Evolutionary conservation across 345 rosid species (phyloP), one percentile per base, ranked within the genome.

Genomic region (Sapria himalayana): DNA sequence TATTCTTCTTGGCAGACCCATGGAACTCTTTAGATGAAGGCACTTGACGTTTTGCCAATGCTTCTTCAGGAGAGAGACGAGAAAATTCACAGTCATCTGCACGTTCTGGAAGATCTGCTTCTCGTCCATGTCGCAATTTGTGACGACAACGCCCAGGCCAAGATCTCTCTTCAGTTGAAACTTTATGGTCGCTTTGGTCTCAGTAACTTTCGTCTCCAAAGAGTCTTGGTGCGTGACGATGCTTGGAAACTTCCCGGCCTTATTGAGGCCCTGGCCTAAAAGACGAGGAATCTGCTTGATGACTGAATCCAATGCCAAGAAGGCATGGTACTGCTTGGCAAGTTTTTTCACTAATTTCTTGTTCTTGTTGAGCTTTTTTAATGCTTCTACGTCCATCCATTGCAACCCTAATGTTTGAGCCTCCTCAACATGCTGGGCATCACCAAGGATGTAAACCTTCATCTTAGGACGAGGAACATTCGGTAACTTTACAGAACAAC

Each of bases 141-240:
- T 84, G 0, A 74, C 91, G n/a, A 80, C 91, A 1, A 78, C 91
- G 22, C 91, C 91, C 91, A 78, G 74, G 58, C 91, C 71, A 11
- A 78, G 84, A 39, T 74, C 91, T 62, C 72, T 78, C 66, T 78
- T 78, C 43, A 74, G 62, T 52, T 78, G 91, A 65, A 78, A 78
- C 66, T 78, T 78, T 39, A 78, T 74, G 1, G 64, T 78, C 18
- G 84, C 91, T 59, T 78, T 78, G 0, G 71, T 78, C 65, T 78
- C 91, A 9, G 71, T 78, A 44, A 78, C 91, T 55, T 78, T 78
- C 3, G 71, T 8, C 68, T 74, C 91, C 16, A 78, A 60, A 15
- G 80, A 69, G 47, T 78, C 91, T 49, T 74, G 84, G 63, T 78
- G 84, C 20, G 66, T 58, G 11, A 78, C 91, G 40, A 74, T 82